Percentiles rank a stretch among this genome's conserved stretches.
These are phyloP conservation scores for Kondoa subrosea DNA, from an alignment of 768 basidiomycete genomes.

Conservation along the genomic window DNA sequence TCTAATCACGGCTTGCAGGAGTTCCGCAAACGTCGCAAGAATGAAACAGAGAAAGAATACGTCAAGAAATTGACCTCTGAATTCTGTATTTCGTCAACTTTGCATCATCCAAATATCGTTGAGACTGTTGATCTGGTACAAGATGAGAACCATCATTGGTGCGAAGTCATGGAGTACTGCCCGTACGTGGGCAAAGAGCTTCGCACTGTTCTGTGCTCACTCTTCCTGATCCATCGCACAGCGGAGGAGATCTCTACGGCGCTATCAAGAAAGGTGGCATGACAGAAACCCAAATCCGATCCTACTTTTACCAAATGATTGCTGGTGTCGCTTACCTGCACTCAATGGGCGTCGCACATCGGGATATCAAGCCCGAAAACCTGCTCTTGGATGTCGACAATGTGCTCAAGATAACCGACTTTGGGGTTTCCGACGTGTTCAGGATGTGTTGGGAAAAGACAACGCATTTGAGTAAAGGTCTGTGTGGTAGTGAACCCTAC, in stretches of 20 bases:
- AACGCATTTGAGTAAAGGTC: slow-evolving; percentile 87
- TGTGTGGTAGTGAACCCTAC: slow-evolving; percentile 95
- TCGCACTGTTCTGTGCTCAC: background rate
- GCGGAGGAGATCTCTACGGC: slow-evolving; percentile 87
- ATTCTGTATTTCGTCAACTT: slow-evolving; percentile 91
- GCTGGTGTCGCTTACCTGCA: slow-evolving; percentile 78
- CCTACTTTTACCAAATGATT: slow-evolving; percentile 93
- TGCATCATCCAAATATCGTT: slow-evolving; percentile 63
- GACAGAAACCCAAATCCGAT: slow-evolving; percentile 82
- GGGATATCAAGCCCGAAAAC: slow-evolving; percentile 97
- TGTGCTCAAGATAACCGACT: slow-evolving; percentile 93
- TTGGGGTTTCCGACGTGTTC: slow-evolving; percentile 97
- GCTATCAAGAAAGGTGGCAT: slow-evolving; percentile 95
- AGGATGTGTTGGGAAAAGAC: slow-evolving; percentile 94
- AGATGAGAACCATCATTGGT: slow-evolving; percentile 91
- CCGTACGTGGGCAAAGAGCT: slow-evolving; percentile 33
- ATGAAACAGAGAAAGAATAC: slow-evolving; percentile 97
- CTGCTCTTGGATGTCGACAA: slow-evolving; percentile 81
- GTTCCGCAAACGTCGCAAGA: slow-evolving; percentile 93
- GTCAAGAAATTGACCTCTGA: slow-evolving; percentile 99
- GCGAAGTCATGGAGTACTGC: slow-evolving; percentile 99
- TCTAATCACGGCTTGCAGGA: slow-evolving; percentile 48
- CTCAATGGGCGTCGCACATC: slow-evolving; percentile 89
- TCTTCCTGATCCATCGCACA: background rate
- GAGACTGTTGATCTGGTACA: slow-evolving; percentile 99